Evolutionary conservation across 2,329 filamentous ascomycete species (phyloP), one percentile per base, ranked within the genome.

Genomic region (Thelonectria rubi): DNA sequence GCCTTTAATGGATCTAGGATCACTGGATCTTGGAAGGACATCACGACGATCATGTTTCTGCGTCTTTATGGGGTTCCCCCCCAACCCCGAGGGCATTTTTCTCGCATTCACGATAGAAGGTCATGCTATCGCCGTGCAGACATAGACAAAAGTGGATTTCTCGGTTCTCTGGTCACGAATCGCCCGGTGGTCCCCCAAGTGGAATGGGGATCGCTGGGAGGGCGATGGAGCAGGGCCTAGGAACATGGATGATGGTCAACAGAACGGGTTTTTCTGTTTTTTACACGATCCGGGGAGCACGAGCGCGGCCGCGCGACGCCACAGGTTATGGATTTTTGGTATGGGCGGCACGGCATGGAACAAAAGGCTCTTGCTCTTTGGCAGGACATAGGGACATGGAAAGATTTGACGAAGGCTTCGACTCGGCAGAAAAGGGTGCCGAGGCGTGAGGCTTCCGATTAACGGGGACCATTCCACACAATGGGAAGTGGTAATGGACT

Each of bases 101-200:
- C 73, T 74, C 73, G 70, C 72, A 76, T 78, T 77, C 72, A 77
- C 74, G 72, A 77, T 77, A 79, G 76, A 79, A 74, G 76, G 76
- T 79, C 77, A 77, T 80, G 77, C 74, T 75, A 77, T 79, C 77
- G 77, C 76, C 77, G 77, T 78, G 74, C 75, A 76, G 68, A 76
- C 80, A 84, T 87, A 88, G 85, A 88, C 82, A 86, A 87, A 87
- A 86, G 83, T 83, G 84, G 84, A 85, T 86, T 86, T 85, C 83
- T 86, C 84, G 80, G 82, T 83, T 84, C 78, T 85, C 81, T 82
- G 78, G 81, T 81, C 65, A 61, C 48, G 63, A 74, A 71, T 72
- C 72, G 76, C 77, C 77, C 72, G 69, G 69, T 71, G 70, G 70
- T 71, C 73, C 74, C 70, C 65, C 63, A 52, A 60, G 46, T 57